Conservation (phyloP, 176 grass and related monocot species). For the Oryza meridionalis region DNA sequence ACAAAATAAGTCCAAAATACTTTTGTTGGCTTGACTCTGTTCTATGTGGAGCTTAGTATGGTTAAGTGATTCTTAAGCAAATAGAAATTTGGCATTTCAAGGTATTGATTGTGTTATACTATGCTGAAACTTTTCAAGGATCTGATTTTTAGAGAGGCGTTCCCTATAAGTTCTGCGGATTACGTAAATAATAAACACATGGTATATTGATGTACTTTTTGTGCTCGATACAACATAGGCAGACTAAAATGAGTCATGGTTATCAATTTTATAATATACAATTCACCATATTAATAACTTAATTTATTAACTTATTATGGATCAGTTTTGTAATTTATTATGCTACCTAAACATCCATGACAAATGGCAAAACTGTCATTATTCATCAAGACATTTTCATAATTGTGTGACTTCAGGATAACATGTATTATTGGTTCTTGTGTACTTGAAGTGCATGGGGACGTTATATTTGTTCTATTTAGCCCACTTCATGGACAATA, state of each 20-base stretch:
- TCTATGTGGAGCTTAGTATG: constrained; percentile 11
- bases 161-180: neutral
- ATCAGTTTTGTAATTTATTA: neutral
- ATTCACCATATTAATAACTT: neutral
- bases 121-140: neutral
- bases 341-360: constrained; percentile 30
- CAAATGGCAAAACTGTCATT: neutral
- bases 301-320: neutral
- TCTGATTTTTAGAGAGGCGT: neutral
- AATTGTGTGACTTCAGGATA: constrained; percentile 14
- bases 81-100: constrained; percentile 10
- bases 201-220: constrained; percentile 4
- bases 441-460: constrained; percentile 7
- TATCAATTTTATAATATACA: constrained; percentile 11
- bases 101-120: constrained; percentile 21
- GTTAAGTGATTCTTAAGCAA: constrained; percentile 12
- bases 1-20: neutral
- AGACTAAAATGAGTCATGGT: constrained; percentile 1
- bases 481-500: constrained; percentile 35
- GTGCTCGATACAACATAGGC: constrained; percentile 13
- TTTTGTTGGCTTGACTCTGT: constrained; percentile 18
- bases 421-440: constrained; percentile 23
- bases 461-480: constrained; percentile 15
- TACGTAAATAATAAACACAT: constrained; percentile 24
- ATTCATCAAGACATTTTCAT: neutral